Base-by-base conservation (phyloP, 768 basidiomycete genomes). In the Leccinum uliginosum region DNA sequence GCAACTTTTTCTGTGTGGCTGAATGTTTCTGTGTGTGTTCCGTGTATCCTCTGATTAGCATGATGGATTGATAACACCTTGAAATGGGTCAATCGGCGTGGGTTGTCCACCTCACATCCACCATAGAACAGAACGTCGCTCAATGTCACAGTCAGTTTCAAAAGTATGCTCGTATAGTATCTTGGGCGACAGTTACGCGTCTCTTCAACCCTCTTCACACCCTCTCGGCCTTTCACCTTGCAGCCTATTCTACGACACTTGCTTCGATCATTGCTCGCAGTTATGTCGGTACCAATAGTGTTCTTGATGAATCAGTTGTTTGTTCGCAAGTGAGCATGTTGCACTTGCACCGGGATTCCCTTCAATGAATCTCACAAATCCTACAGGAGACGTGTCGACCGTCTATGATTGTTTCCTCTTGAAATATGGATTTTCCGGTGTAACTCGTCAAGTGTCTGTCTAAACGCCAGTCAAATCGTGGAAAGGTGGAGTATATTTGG, bases 401-500 rank as follows among this genome's bases (percentile, higher is more conserved):
- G 0, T 57, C 5, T 55, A 57, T 27, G 61, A 62, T 51, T 55
- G 55, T 19, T 62, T 11, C 32, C 56, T 10, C 47, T 45, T 24
- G 61, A 62, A 19, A 59, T 57, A 57, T 26, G 55, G 50, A 27
- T 26, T 8, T 27, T n/a, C 10, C 19, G 14, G 21, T 23, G 44
- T 12, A 27, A 12, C 40, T 47, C 3, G 6, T 17, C 24, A 17
- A 27, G 24, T 47, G 21, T 10, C 4, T 6, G 1, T 23, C 43
- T 49, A 7, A 27, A 6, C 3, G 26, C 3, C 46, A 5, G 46
- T 23, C 24, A 12, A 46, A 24, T 15, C 17, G 19, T 8, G n/a
- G 27, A 52, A n/a, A n/a, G 62, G 53, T 62, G 40, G 52, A 54
- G 19, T 58, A 62, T 48, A 59, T 64, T 2, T 65, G 64, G 64